Evolutionary conservation across 2,329 filamentous ascomycete species (phyloP).

Genomic region (Diaporthe ampelina): DNA sequence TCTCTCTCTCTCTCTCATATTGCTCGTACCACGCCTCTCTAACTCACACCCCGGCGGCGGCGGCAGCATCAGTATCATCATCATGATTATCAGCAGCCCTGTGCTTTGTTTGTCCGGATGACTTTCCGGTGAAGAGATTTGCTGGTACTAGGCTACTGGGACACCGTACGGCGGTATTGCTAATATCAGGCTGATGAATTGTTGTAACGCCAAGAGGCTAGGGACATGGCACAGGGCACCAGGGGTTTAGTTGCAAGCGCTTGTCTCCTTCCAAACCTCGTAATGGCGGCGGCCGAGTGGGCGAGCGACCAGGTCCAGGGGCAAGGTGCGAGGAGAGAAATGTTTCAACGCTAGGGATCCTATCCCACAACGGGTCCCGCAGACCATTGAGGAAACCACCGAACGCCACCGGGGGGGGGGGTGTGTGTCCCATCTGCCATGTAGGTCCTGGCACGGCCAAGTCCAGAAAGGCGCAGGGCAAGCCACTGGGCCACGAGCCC

Average conservation of each 20-base stretch:
- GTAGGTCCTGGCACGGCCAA: not conserved
- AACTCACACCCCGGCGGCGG: not conserved
- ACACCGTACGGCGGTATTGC: constrained; percentile 17
- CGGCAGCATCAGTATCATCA: no score
- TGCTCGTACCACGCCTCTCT: no score
- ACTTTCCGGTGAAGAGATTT: constrained; percentile 13
- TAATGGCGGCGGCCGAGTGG: constrained; percentile 22
- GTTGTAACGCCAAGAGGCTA: constrained; percentile 40
- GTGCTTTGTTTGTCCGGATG: not conserved
- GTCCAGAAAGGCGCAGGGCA: constrained; percentile 26
- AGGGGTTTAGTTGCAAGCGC: constrained; percentile 16
- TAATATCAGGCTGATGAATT: constrained; percentile 27
- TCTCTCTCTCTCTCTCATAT: not conserved
- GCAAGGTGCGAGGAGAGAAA: constrained; percentile 9
- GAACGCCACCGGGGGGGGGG: constrained; percentile 30
- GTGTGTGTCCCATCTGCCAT: no score
- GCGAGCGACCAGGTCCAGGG: constrained; percentile 13
- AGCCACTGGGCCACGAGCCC: constrained; percentile 30
- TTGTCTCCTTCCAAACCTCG: constrained; percentile 35
- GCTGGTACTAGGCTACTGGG: not conserved
- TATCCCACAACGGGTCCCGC: constrained; percentile 17
- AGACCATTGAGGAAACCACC: constrained; percentile 23
- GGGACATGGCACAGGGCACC: constrained; percentile 36
- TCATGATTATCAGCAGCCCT: not conserved
- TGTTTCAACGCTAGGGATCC: constrained; percentile 32